Evolutionary conservation across 2,329 filamentous ascomycete species (phyloP), one percentile per base, ranked within the genome.

Genomic region (Verticillium longisporum): DNA sequence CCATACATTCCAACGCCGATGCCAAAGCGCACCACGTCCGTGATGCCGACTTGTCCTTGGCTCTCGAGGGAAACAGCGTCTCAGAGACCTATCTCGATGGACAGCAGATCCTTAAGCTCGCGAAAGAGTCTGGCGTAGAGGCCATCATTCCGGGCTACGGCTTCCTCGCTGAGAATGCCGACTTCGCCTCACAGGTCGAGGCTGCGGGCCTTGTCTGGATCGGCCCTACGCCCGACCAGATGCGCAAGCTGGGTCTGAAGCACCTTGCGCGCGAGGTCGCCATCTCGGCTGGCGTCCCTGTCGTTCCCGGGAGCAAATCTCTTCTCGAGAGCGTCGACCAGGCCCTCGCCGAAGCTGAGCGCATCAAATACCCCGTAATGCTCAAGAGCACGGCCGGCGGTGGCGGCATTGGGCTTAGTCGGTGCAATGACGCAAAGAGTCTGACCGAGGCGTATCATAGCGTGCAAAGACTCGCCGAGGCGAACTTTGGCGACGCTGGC

Each of bases 61-160:
- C 86, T 58, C 78, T 92, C 3, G 82, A 86, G 4, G 83, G 84
- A 0, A 64, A 58, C 4, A 68, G 71, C 1, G 67, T 75, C 1
- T 66, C 66, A 0, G 70, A 74, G 1, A 86, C 88, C 1, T 86
- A 91, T 67, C 82, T 92, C 13, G 86, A 91, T 70, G 87, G 86
- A 31, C 78, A 85, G 37, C 82, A 86, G 41, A 81, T 84, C 41
- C 72, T 88, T n/a, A 68, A 74, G 4, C 77, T 86, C n/a, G 83
- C 84, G 10, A 77, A 77, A 53, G 69, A 75, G 3, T 73, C 78
- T 14, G 68, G 73, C 2, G 82, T 73, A 2, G 79, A 88, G 63
- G 85, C 84, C 3, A 78, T 89, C 15, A 85, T 87, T 57, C 87
- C 87, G 0, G 87, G 87, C 1, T 89, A 90, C 72, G 87, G 87